These are phyloP conservation scores for Populus tremula DNA, from an alignment of 345 rosid genomes.

Conservation along the genomic window DNA sequence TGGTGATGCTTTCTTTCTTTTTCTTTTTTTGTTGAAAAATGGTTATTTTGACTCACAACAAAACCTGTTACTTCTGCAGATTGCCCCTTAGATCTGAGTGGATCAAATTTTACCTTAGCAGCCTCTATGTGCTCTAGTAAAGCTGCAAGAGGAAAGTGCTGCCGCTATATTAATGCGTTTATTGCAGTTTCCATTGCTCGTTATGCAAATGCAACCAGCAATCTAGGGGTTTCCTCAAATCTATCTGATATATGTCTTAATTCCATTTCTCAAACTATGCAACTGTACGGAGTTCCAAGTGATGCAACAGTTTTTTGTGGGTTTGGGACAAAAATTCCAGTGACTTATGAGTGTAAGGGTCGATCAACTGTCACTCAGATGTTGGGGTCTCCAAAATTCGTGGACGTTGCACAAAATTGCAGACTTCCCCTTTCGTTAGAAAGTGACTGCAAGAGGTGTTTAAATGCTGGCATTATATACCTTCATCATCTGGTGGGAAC, in stretches of 20 bases:
- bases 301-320: constrained; percentile 79
- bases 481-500: constrained; percentile 59
- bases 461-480: constrained; percentile 71
- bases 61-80: constrained; percentile 41
- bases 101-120: constrained; percentile 64
- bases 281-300: constrained; percentile 70
- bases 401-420: constrained; percentile 60
- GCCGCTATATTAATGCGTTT: constrained; percentile 89
- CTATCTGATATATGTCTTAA: constrained; percentile 55
- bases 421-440: constrained; percentile 52
- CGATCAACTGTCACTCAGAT: constrained; percentile 68
- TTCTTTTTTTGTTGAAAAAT: background rate
- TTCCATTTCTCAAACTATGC: constrained; percentile 67
- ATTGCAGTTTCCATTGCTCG: constrained; percentile 70
- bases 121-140: constrained; percentile 68
- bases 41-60: background rate
- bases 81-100: constrained; percentile 81
- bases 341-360: constrained; percentile 66
- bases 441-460: constrained; percentile 60
- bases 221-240: too few relatives aligned
- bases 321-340: constrained; percentile 80
- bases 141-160: constrained; percentile 70
- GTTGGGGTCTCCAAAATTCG: constrained; percentile 65
- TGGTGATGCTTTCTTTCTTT: background rate
- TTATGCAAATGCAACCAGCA: constrained; percentile 63